phyloP scores from a whole-genome alignment of 306 rosid species.

The Lathyrus tuberosus region DNA sequence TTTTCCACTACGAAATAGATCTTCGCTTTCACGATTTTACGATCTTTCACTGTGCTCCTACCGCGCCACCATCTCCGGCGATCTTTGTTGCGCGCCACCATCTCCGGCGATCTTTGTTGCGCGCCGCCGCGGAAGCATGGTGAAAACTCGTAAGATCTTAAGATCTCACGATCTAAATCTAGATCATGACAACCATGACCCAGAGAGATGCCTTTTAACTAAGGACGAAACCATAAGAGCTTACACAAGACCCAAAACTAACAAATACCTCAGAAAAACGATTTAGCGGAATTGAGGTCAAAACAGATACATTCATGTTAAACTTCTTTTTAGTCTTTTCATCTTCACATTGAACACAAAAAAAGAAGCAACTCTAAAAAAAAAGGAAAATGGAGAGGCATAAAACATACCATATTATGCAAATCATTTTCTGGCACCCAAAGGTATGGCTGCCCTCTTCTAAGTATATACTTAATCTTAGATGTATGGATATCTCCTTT shows the following conservation, averaged over 20 bases:
- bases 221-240: too few relatives aligned
- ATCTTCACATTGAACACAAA: conserved; percentile 21
- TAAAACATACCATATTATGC: conserved; percentile 75
- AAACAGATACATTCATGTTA: background rate
- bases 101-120: too few relatives aligned
- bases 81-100: too few relatives aligned
- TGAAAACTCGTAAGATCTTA: too few relatives aligned
- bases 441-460: conserved; percentile 79
- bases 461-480: conserved; percentile 72
- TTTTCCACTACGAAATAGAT: too few relatives aligned
- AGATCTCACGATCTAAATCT: too few relatives aligned
- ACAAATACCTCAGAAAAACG: background rate
- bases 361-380: background rate
- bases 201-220: too few relatives aligned
- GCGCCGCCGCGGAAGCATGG: too few relatives aligned
- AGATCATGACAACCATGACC: too few relatives aligned
- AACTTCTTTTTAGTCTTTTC: background rate
- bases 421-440: conserved; percentile 87
- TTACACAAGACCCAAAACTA: background rate
- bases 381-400: conserved; percentile 2
- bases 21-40: too few relatives aligned
- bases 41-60: too few relatives aligned
- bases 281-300: background rate
- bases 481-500: conserved; percentile 69
- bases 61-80: too few relatives aligned